Evolutionary conservation across 306 rosid species (phyloP).

Genomic region (Prinsepia uniflora): DNA sequence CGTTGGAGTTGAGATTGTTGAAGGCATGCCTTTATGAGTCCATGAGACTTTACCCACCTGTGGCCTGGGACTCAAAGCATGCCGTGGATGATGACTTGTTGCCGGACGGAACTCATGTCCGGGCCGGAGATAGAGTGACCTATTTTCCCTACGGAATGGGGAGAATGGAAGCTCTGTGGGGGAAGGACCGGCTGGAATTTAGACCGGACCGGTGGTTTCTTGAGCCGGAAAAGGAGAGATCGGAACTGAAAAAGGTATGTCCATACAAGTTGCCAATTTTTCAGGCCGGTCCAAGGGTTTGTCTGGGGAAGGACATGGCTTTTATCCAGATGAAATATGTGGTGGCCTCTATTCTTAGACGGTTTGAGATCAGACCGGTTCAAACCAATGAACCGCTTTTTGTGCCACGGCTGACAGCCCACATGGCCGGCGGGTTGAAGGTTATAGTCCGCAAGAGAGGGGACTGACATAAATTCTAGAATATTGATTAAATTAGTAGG

Average conservation of each 20-base stretch:
- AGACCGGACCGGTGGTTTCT: constrained; percentile 76
- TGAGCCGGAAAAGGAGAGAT: constrained; percentile 35
- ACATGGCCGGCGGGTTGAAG: constrained; percentile 83
- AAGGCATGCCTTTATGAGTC: constrained; percentile 78
- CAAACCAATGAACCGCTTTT: constrained; percentile 45
- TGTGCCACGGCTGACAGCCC: constrained; percentile 84
- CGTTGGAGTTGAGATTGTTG: constrained; percentile 45
- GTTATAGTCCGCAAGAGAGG: constrained; percentile 52
- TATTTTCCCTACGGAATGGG: constrained; percentile 96
- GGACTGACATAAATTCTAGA: constrained; percentile 15
- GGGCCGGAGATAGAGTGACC: constrained; percentile 75
- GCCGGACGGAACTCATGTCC: constrained; percentile 64
- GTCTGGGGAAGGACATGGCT: constrained; percentile 90
- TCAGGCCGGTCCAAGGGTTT: constrained; percentile 93
- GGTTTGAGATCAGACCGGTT: constrained; percentile 46
- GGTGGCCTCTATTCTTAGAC: constrained; percentile 53
- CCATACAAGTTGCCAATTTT: constrained; percentile 66
- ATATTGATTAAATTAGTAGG: constrained; percentile 2
- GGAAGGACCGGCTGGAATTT: constrained; percentile 62
- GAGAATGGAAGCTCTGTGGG: constrained; percentile 80
- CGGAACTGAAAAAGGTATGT: constrained; percentile 40
- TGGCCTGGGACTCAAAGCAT: constrained; percentile 91
- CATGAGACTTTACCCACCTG: constrained; percentile 86
- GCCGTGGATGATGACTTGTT: constrained; percentile 53
- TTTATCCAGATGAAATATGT: constrained; percentile 74